Evolutionary conservation across 1,284 basidiomycete genomes (phyloP), one percentile per base, ranked within the genome.

Genomic region (Tilletia setariae): DNA sequence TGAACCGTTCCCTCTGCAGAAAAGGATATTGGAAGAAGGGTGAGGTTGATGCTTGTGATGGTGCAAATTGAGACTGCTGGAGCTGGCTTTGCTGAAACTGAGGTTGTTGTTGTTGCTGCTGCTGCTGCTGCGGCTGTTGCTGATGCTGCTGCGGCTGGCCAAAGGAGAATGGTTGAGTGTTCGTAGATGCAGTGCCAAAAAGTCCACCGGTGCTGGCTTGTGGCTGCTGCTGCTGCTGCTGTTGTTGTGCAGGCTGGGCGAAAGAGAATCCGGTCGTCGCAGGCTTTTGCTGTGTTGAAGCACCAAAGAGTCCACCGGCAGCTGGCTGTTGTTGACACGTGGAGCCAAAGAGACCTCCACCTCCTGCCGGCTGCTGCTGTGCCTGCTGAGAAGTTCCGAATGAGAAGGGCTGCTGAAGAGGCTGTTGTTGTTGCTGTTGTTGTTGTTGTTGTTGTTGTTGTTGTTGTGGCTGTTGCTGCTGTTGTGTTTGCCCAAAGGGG

Each of bases 1-100:
- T 80, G 70, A 77, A 82, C 21, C 79, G 72, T 62, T 81, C 79
- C 23, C 75, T 75, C 51, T 81, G 79, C 44, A 79, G 75, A 69
- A 74, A 82, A 0, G 71, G 70, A 67, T 75, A 71, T 9, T 73
- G 73, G 3, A 69, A 21, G 35, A 82, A 78, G 0, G 76, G 79
- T 9, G 74, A 76, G 13, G 67, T 23, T 4, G 67, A 64, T 1
- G 64, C 46, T 21, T 21, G 21, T 23, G 19, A 19, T 8, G 32
- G 64, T 23, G 30, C 21, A 11, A 19, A 16, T 40, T 59, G 46
- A 13, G 21, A 28, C 56, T 13, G 63, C 30, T 71, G 68, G 21
- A 68, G 67, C 30, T 69, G 70, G 23, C 59, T 63, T 47, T 70
- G 68, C 23, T 47, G 42, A 23, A 70, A 69, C 63, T 28, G 21